Base-by-base conservation (phyloP, 140 eudicot species). In the Flaveria floridana region DNA sequence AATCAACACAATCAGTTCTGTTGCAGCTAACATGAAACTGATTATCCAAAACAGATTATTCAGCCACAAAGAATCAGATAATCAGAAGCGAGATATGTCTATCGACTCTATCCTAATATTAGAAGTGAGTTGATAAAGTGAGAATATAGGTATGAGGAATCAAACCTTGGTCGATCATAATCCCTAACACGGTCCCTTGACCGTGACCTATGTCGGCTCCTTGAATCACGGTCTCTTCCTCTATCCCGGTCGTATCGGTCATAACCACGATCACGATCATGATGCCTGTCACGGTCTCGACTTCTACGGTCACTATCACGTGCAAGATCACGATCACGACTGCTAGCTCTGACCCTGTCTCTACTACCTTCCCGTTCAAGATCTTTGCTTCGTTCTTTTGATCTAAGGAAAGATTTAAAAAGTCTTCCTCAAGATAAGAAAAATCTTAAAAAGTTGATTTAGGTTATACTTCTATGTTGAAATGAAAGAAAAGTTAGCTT, bases 141-240 rank as follows among this genome's bases (percentile, higher is more conserved):
- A 34, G 7, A 50, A 68, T 25, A 11, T 3, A 20, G 11, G 71
- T 25, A 8, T 28, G 15, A 68, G 76, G 46, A 68, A 53, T 12
- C 13, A 62, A 80, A 89, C 92, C 92, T 87, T 72, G 86, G 83
- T 78, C 97, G 96, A 69, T 86, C 97, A 76, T 91, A 85, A 72
- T 89, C 97, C 65, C 96, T 75, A 11, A 84, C 76, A 20, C 91
- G 91, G 30, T 91, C 97, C 74, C 83, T 80, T 57, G 97, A 91
- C 11, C 89, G 88, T 8, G 96, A 91, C 76, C 97, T 85, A 6
- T 85, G 93, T 5, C 87, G 96, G 78, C 90, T 87, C 77, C 96
- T 88, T 9, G 97, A 86, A 78, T 90, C 97, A 44, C 84, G 80
- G 83, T 82, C 90, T 71, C 89, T 80, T 20, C 82, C 95, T 72